Base-by-base conservation (phyloP, 2,329 filamentous ascomycete species). In the Pezicula carpinea region DNA sequence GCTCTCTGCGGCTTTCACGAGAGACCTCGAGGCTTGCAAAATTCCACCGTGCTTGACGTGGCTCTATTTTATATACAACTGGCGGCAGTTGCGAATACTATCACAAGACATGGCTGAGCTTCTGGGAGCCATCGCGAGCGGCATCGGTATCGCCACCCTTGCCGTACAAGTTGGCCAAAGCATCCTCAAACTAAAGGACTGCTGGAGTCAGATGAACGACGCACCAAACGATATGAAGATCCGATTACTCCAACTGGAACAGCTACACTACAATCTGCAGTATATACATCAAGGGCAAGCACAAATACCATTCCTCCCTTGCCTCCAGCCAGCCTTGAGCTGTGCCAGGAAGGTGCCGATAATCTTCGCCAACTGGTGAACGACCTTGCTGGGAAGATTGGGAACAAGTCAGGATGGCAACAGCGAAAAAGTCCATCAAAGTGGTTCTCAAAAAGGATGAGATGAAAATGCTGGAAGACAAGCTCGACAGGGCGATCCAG, bases 131-230 rank as follows among this genome's bases (percentile, higher is more conserved):
- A 32, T 46, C 8, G 47, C 47, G 3, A 46, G 47, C 19, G 43
- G 47, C 13, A 46, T 49, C 14, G 39, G 29, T 4, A 43, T 53
- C 8, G 47, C 35, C 15, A 35, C 51, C 17, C 15, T 53, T 2
- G 51, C 49, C 5, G 43, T 39, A 6, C 33, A 49, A 11, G 23
- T 53, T 13, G 26, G 43, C 2, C 39, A 31, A 11, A 50, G 47
- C n/a, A 43, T 50, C 5, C 41, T 51, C 33, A 50, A 53, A n/a
- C 43, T 55, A 6, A 55, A 55, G 23, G 23, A 31, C 13, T 55
- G 41, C 11, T 52, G 47, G 49, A 43, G 43, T n/a, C 40, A 55
- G 6, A 39, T 53, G 8, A 34, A 53, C 18, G 49, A 55, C 3
- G 45, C 51, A n/a, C 53, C 49, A 0, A 36, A 21, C 6, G 45